Evolutionary conservation across 1,284 basidiomycete species (phyloP).

Genomic region (Erythrobasidium hasegawianum): DNA sequence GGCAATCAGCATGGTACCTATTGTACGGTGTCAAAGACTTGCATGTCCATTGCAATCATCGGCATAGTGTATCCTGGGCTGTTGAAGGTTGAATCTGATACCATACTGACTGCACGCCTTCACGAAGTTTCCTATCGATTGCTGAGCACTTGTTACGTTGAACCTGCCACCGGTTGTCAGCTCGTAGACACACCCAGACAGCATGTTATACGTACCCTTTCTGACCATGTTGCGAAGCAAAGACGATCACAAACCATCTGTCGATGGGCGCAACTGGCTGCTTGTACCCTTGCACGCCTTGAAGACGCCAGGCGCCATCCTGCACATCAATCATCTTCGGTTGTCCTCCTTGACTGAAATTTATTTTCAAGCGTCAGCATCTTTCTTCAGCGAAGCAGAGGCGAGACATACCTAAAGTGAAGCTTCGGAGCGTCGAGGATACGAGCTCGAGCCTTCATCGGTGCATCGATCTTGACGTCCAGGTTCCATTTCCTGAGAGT

Average conservation of each 20-base stretch:
- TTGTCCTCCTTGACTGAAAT: neutral
- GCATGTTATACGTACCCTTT: no score
- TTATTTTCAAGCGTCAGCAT: neutral
- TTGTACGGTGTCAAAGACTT: no score
- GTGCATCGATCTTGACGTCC: slow-evolving; percentile 3
- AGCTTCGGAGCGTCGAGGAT: slow-evolving; percentile 22
- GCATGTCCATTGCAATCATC: slow-evolving; percentile 1
- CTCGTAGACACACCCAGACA: no score
- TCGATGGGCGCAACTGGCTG: slow-evolving; percentile 2
- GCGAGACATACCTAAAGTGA: neutral
- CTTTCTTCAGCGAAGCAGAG: neutral
- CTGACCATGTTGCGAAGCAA: slow-evolving; percentile 7
- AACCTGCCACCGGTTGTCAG: neutral
- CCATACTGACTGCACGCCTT: slow-evolving; percentile 13
- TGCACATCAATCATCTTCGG: neutral
- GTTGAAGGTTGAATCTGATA: slow-evolving; percentile 3
- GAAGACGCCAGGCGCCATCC: slow-evolving; percentile 14
- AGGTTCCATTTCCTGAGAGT: slow-evolving; percentile 12
- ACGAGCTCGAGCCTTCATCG: slow-evolving; percentile 14
- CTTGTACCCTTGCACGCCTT: neutral
- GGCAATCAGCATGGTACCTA: no score
- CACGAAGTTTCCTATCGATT: slow-evolving; percentile 4
- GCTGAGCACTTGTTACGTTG: slow-evolving; percentile 1
- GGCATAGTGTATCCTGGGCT: slow-evolving; percentile 15
- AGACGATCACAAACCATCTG: slow-evolving; percentile 35